Base-by-base conservation (phyloP, 2,329 filamentous ascomycete genomes). In the Ophiobolus disseminans region DNA sequence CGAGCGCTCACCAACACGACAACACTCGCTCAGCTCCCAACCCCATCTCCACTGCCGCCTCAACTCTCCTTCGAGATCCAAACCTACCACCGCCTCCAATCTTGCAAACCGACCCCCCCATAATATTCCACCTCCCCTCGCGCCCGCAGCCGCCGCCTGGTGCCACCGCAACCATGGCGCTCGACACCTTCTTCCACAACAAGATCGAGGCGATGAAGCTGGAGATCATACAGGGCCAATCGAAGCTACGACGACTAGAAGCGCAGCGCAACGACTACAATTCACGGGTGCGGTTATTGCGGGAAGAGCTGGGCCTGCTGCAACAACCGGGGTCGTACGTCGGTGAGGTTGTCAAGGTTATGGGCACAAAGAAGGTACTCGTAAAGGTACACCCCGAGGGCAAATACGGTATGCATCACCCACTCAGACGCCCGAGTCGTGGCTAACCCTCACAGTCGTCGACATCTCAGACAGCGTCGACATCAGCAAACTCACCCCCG, bases 171-270 rank as follows among this genome's bases (percentile, higher is more conserved):
- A 87, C 73, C 75, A 99, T 99, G 94, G 92, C 93, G 85, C 90
- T 99, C 79, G 94, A 97, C 78, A 96, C 89, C 78, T 99, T 97
- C 81, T 99, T 96, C 78, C 90, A 94, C 80, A 97, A 97, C 83
- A 99, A 99, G 84, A 97, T 97, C 79, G 94, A 99, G 90, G 87
- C 89, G 75, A 96, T 97, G 90, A 97, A 97, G 88, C 91, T 99
- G 75, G 93, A 99, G 85, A 99, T 99, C 75, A 93, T 99, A 75
- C 93, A 97, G 79, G 93, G 94, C 47, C 94, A 99, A 80, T 93
- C 94, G 47, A 91, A 96, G 49, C 82, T 99, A 56, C 89, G 94
- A 64, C 87, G 94, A 72, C 85, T 99, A 66, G 94, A 99, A 82
- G 94, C 94, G 64, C 95, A 99, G 78, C 87, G 94, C 63, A 99